Conservation (phyloP, 257 asterid species). For the Apocynum venetum region DNA sequence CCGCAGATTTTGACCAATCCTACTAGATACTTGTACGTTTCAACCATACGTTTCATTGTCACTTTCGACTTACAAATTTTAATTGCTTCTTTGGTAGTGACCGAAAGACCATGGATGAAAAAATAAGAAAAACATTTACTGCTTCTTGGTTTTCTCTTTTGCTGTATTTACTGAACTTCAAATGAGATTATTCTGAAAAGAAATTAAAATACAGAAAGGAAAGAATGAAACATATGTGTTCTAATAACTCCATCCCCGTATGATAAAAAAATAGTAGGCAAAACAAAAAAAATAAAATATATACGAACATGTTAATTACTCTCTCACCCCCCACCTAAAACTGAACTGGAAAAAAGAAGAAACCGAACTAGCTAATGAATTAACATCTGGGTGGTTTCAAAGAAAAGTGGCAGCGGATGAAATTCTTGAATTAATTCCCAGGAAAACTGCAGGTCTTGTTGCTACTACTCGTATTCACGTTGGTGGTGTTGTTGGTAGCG, state of each 20-base stretch:
- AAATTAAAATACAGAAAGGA: background rate
- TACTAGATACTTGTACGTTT: background rate
- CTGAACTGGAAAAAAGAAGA: background rate
- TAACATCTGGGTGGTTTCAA: background rate
- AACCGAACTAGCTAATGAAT: background rate
- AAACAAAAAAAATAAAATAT: background rate
- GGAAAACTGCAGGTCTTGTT: slow-evolving; percentile 34
- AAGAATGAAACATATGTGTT: background rate
- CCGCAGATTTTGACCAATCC: slow-evolving; percentile 57
- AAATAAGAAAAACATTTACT: background rate
- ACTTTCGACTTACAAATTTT: background rate
- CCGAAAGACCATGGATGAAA: background rate
- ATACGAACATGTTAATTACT: slow-evolving; percentile 6
- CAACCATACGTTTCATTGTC: slow-evolving; percentile 15
- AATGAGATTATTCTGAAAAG: background rate
- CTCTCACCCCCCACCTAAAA: background rate
- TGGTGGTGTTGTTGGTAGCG: slow-evolving; percentile 23
- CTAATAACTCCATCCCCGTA: background rate
- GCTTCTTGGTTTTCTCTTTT: background rate
- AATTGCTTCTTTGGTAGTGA: background rate
- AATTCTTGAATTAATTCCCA: slow-evolving; percentile 28
- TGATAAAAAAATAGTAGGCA: background rate
- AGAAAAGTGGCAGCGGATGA: slow-evolving; percentile 15
- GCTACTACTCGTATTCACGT: slow-evolving; percentile 29
- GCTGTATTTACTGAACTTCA: slow-evolving; percentile 1